phyloP scores from a whole-genome alignment of 345 rosid species.

The Litchi chinensis region DNA sequence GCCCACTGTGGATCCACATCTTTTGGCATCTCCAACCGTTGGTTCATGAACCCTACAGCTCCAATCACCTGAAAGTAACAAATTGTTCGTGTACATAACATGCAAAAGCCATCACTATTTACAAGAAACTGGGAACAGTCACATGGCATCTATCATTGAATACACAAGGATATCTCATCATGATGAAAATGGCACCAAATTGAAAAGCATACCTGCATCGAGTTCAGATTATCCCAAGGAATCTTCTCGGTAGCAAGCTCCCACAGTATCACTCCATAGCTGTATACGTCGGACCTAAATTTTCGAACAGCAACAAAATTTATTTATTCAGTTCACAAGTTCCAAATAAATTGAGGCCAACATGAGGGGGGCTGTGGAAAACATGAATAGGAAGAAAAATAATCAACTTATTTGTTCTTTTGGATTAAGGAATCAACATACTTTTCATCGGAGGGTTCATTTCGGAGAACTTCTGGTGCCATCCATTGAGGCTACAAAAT shows the following conservation, averaged over 20 bases:
- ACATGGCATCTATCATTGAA: neutral
- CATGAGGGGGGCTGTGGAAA: neutral
- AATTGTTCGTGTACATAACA: constrained; percentile 10
- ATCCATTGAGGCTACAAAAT: constrained; percentile 95
- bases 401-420: constrained; percentile 15
- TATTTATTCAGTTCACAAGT: constrained; percentile 1
- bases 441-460: constrained; percentile 97
- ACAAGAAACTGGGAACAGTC: neutral
- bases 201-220: constrained; percentile 78
- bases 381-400: neutral
- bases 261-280: constrained; percentile 94
- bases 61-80: constrained; percentile 78
- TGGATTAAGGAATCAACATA: constrained; percentile 38
- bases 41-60: constrained; percentile 98
- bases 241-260: constrained; percentile 95
- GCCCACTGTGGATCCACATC: constrained; percentile 84
- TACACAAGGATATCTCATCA: neutral
- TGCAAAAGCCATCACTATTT: neutral
- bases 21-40: constrained; percentile 81
- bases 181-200: constrained; percentile 7
- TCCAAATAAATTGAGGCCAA: constrained; percentile 4
- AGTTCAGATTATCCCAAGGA: constrained; percentile 94
- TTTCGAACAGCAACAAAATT: constrained; percentile 22
- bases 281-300: constrained; percentile 91
- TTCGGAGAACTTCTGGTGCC: constrained; percentile 98